Evolutionary conservation across 495 filamentous ascomycete species (phyloP).

Genomic region (Hypoxylon cercidicola): DNA sequence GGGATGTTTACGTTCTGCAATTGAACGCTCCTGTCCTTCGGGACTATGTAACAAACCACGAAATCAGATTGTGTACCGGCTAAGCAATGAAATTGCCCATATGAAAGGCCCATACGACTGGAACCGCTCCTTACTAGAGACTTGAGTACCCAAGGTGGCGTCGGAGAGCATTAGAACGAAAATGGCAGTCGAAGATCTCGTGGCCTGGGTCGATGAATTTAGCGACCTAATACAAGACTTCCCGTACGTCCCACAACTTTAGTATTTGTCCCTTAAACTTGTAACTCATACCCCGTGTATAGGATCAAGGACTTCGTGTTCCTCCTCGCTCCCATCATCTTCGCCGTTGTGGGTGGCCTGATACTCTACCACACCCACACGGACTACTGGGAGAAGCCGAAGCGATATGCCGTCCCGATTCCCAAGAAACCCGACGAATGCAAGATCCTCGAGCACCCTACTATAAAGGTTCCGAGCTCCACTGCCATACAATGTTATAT

Average conservation of each 20-base stretch:
- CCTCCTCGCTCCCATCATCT: slow-evolving; percentile 26
- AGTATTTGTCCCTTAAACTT: neutral
- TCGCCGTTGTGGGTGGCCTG: slow-evolving; percentile 41
- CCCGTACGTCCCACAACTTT: slow-evolving; percentile 34
- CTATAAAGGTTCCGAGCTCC: slow-evolving; percentile 64
- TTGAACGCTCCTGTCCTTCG: slow-evolving; percentile 12
- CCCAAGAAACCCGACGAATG: slow-evolving; percentile 59
- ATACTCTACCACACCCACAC: slow-evolving; percentile 44
- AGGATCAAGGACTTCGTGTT: slow-evolving; percentile 31
- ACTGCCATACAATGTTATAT: slow-evolving; percentile 85
- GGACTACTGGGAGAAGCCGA: slow-evolving; percentile 45
- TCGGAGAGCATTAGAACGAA: slow-evolving; percentile 13
- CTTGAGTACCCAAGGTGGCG: slow-evolving; percentile 14
- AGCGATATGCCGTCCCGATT: slow-evolving; percentile 52
- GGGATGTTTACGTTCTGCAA: slow-evolving; percentile 16
- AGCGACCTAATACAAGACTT: slow-evolving; percentile 34
- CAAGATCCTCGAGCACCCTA: slow-evolving; percentile 70
- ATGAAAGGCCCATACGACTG: neutral
- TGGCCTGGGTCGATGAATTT: slow-evolving; percentile 35
- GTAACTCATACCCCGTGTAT: neutral
- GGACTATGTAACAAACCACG: slow-evolving; percentile 20
- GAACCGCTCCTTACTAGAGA: neutral
- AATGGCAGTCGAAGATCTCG: slow-evolving; percentile 41
- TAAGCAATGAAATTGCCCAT: neutral
- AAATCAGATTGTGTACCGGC: neutral